Conservation (phyloP, 2,329 filamentous ascomycete genomes). For the Fusarium xylarioides region DNA sequence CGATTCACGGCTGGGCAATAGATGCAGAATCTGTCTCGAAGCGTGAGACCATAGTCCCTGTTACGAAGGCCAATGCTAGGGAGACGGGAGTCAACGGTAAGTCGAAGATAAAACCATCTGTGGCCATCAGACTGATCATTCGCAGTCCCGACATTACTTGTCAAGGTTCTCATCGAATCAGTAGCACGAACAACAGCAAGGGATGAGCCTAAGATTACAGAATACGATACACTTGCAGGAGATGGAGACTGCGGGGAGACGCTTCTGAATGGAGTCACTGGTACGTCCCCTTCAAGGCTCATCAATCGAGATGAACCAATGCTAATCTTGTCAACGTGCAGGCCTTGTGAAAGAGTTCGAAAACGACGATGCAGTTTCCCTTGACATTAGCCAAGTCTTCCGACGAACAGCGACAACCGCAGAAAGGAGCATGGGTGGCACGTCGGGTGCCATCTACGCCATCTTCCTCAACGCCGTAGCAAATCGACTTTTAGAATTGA, state of each 20-base stretch:
- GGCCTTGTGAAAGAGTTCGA: constrained; percentile 40
- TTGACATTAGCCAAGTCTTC: constrained; percentile 38
- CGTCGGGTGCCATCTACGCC: constrained; percentile 78
- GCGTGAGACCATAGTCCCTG: constrained; percentile 7
- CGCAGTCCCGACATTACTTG: constrained; percentile 27
- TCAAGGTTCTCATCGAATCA: constrained; percentile 33
- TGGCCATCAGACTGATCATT: not conserved
- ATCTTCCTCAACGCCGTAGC: constrained; percentile 80
- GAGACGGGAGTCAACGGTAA: constrained; percentile 37
- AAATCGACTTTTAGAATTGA: constrained; percentile 41
- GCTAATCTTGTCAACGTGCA: not conserved
- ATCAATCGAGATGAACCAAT: not conserved
- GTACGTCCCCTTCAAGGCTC: not conserved
- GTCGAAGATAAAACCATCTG: not conserved
- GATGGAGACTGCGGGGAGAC: constrained; percentile 49
- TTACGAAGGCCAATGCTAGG: constrained; percentile 1
- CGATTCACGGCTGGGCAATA: constrained; percentile 33
- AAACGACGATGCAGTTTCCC: constrained; percentile 10
- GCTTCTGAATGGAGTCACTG: constrained; percentile 39
- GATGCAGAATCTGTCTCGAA: constrained; percentile 24
- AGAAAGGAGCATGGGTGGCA: constrained; percentile 78
- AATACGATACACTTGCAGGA: constrained; percentile 46
- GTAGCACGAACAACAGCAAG: constrained; percentile 49
- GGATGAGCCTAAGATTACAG: constrained; percentile 45
- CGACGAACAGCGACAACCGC: constrained; percentile 35